Evolutionary conservation across 2,329 filamentous ascomycete genomes (phyloP), one percentile per base, ranked within the genome.

Genomic region (Aspergillus phoenicis): DNA sequence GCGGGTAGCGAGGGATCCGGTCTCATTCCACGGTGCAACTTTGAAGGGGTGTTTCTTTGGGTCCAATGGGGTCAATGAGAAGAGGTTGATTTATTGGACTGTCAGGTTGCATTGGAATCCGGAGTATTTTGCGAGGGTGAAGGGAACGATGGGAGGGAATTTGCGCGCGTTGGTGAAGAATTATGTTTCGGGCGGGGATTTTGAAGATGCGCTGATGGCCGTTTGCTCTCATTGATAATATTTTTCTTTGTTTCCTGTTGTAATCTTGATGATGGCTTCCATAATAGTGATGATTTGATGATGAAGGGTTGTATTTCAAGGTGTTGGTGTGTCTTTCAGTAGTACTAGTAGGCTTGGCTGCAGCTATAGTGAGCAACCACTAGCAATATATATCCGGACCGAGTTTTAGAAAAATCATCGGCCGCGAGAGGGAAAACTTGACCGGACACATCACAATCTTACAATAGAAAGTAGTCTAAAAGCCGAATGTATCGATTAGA

Each of bases 41-140:
- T 82, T 96, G 26, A 90, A 95, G 71, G 88, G 89, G 22, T 81
- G 89, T 8, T 95, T 96, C 91, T 30, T 81, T 91, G 10, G 83
- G 95, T 36, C 33, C 33, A 4, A 83, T 91, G 15, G 83, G 85
- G 30, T 30, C 82, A 58, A 66, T 36, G 92, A 5, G 83, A 59
- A 58, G 49, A 33, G 62, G 38, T 11, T 66, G 58, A 59, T 62
- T 13, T 64, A 66, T 48, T 66, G 64, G 64, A 58, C 61, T 17
- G 64, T 95, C 2, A 83, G 89, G 45, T 84, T 84, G 60, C 91
- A 96, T 76, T 96, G 92, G 91, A 86, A 94, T 71, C 83, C 82
- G 52, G 83, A 81, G 60, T 84, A 88, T 64, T 81, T 94, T 80
- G 83, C 84, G 57, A 88, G 90, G 62, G 87, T 93, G 62, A 90